Percentiles rank a stretch among this genome's conserved stretches.
Evolutionary conservation across 441 rosid species (phyloP).

Genomic region (Gossypium gossypioides): DNA sequence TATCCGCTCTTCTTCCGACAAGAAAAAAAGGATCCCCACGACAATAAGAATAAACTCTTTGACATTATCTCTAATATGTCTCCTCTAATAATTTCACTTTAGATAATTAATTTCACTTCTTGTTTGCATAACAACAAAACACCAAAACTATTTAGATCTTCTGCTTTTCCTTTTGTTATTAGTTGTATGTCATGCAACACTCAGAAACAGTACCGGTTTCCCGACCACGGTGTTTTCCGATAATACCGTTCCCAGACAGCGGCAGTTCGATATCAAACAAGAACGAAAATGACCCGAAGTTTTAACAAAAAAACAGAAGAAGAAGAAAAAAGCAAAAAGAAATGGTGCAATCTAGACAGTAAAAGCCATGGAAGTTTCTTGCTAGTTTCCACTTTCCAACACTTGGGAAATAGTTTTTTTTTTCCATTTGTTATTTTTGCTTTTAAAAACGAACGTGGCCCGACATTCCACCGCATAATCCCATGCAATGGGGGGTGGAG

Average conservation of each 20-base stretch:
- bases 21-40: neutral
- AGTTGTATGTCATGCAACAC: neutral
- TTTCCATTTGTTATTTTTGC: neutral
- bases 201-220: neutral
- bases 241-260: neutral
- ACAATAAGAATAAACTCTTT: neutral
- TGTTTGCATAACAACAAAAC: neutral
- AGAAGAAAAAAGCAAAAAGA: neutral
- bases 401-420: neutral
- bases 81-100: neutral
- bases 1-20: neutral
- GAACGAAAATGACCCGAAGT: neutral
- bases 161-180: neutral
- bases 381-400: neutral
- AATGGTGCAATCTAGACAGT: neutral
- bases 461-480: constrained; percentile 4
- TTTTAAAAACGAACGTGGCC: constrained; percentile 12
- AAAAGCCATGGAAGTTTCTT: neutral
- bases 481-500: neutral
- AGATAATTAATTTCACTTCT: neutral
- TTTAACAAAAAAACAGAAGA: neutral
- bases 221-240: neutral
- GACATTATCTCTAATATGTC: neutral
- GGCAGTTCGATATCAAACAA: neutral
- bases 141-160: neutral